Evolutionary conservation across 2,329 filamentous ascomycete species (phyloP).

Genomic region (Neofusicoccum sp.): DNA sequence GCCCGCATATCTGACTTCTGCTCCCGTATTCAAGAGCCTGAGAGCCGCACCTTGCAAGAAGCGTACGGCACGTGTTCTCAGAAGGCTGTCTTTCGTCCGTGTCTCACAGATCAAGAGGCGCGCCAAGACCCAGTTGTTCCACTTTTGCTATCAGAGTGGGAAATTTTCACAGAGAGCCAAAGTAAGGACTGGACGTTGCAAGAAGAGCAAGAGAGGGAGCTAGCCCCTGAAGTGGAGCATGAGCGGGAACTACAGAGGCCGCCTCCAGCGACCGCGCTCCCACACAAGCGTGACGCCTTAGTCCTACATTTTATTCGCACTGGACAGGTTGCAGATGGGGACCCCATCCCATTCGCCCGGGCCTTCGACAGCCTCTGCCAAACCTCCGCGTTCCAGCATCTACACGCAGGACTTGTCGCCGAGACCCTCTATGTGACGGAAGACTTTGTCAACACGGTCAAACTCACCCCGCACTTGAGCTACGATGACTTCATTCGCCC

Average conservation of each 20-base stretch:
- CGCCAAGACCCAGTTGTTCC: background rate
- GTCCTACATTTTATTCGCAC: background rate
- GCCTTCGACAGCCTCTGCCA: background rate
- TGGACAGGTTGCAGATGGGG: background rate
- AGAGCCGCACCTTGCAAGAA: conserved; percentile 58
- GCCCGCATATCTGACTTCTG: background rate
- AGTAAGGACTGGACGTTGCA: background rate
- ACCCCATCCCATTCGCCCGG: background rate
- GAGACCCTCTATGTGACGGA: conserved; percentile 49
- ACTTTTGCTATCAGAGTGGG: background rate
- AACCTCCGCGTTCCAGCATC: background rate
- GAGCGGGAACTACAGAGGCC: conserved; percentile 55
- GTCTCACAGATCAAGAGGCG: background rate
- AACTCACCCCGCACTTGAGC: background rate
- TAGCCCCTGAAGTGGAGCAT: conserved; percentile 58
- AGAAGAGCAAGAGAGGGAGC: conserved; percentile 55
- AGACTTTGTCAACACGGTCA: conserved; percentile 56
- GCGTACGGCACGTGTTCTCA: conserved; percentile 50
- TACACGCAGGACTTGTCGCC: conserved; percentile 32
- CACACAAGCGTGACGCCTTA: background rate
- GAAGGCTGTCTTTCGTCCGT: conserved; percentile 16
- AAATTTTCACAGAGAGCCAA: background rate
- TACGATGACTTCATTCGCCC: conserved; percentile 36
- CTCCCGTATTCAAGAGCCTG: conserved; percentile 42
- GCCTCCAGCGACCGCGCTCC: conserved; percentile 38